These are phyloP conservation scores for Microcyclospora tardicrescens DNA, from an alignment of 2,329 filamentous ascomycete genomes.

Conservation along the genomic window DNA sequence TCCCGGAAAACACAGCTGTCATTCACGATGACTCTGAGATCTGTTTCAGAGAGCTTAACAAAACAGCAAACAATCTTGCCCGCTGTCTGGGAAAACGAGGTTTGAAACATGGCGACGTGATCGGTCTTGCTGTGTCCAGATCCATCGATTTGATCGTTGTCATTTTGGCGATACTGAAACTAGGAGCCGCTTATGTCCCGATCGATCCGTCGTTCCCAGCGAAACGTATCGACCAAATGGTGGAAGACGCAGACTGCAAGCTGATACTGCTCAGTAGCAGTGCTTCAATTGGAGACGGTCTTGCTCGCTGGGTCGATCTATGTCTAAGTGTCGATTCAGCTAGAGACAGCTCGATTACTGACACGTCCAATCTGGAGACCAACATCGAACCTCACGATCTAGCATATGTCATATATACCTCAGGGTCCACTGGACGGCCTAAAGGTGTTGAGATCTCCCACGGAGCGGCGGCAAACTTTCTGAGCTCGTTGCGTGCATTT, in stretches of 20 bases:
- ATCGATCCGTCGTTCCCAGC: neutral
- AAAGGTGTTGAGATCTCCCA: neutral
- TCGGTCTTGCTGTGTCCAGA: neutral
- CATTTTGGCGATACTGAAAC: neutral
- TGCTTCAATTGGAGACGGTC: neutral
- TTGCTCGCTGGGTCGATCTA: neutral
- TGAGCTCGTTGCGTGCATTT: neutral
- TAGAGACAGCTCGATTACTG: too few species aligned
- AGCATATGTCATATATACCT: neutral
- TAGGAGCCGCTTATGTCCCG: neutral
- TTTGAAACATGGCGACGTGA: neutral
- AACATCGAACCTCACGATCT: neutral
- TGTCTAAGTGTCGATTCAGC: too few species aligned
- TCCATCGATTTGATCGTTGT: neutral
- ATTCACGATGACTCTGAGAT: too few species aligned
- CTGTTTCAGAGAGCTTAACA: too few species aligned
- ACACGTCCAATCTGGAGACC: neutral
- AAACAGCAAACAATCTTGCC: neutral
- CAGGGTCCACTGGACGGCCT: neutral
- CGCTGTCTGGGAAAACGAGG: neutral
- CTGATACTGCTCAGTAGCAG: neutral
- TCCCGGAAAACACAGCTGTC: too few species aligned
- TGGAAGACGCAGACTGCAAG: neutral
- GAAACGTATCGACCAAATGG: neutral
- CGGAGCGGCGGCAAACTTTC: neutral